Evolutionary conservation across 495 filamentous ascomycete species (phyloP).

Genomic region (Talaromyces stipitatus): DNA sequence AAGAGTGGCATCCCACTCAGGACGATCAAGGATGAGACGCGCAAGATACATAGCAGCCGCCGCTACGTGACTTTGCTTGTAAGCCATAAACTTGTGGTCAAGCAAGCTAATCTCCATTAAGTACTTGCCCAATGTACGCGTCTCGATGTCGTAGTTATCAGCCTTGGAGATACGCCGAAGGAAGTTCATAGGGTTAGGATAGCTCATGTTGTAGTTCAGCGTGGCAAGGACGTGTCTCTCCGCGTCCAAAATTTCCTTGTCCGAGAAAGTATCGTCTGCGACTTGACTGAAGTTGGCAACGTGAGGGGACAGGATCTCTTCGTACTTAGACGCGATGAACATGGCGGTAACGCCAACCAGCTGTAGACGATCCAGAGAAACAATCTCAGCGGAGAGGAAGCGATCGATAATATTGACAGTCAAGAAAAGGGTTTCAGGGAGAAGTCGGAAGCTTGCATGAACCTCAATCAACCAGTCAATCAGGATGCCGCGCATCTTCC

Average conservation of each 20-base stretch:
- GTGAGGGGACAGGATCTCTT: slow-evolving; percentile 94
- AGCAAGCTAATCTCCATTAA: slow-evolving; percentile 96
- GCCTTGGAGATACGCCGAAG: slow-evolving; percentile 96
- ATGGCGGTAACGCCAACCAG: slow-evolving; percentile 96
- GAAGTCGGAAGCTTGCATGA: slow-evolving; percentile 90
- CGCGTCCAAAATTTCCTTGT: slow-evolving; percentile 91
- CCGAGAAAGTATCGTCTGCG: slow-evolving; percentile 94
- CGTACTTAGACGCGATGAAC: slow-evolving; percentile 98
- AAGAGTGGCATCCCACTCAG: slow-evolving; percentile 79
- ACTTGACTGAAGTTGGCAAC: slow-evolving; percentile 95
- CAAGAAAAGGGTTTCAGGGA: slow-evolving; percentile 96
- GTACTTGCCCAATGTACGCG: slow-evolving; percentile 93
- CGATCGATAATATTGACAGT: slow-evolving; percentile 97
- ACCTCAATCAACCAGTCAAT: slow-evolving; percentile 99
- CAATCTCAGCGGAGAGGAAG: slow-evolving; percentile 88
- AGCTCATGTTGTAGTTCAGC: slow-evolving; percentile 95
- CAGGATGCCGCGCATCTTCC: slow-evolving; percentile 97
- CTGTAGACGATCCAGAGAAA: slow-evolving; percentile 90
- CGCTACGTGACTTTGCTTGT: slow-evolving; percentile 79
- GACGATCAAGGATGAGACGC: slow-evolving; percentile 78
- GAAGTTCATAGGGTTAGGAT: slow-evolving; percentile 99
- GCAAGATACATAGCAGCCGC: slow-evolving; percentile 93
- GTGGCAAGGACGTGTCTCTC: slow-evolving; percentile 87
- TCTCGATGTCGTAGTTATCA: slow-evolving; percentile 96
- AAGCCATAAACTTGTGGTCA: slow-evolving; percentile 85